A percentile compares a stretch with the other conserved stretches of the same genome.
Conservation (phyloP, 208 protist species). For the Crithidia thermophila region DNA sequence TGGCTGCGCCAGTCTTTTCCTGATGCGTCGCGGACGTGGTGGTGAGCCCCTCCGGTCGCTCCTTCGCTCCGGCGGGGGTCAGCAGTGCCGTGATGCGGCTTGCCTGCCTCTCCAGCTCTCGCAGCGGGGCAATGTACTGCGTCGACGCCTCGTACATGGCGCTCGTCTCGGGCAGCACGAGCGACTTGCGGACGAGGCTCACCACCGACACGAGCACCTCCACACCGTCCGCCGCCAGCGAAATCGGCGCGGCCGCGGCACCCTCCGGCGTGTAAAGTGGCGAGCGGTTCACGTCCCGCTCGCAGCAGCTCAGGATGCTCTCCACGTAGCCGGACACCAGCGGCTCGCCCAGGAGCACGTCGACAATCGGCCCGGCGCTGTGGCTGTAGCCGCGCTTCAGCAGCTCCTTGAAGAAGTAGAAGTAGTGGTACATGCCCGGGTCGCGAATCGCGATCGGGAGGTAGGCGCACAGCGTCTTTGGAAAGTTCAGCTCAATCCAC, state of each 20-base stretch:
- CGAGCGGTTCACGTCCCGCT: conserved; percentile 26
- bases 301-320: conserved; percentile 31
- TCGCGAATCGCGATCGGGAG: conserved; percentile 37
- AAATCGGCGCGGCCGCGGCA: conserved; percentile 21
- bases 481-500: conserved; percentile 53
- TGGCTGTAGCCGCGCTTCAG: conserved; percentile 74
- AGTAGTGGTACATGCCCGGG: conserved; percentile 56
- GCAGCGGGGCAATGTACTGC: conserved; percentile 41
- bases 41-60: conserved; percentile 3
- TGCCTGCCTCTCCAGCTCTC: conserved; percentile 30
- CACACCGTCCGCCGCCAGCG: conserved; percentile 53
- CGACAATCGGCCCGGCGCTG: conserved; percentile 66
- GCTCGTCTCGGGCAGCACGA: conserved; percentile 48
- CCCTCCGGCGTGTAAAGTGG: conserved; percentile 21
- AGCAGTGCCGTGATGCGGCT: conserved; percentile 37
- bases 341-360: conserved; percentile 56
- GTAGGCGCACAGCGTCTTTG: conserved; percentile 34
- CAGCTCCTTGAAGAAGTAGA: conserved; percentile 70
- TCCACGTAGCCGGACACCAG: conserved; percentile 38
- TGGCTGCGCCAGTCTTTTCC: not conserved
- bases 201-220: conserved; percentile 46
- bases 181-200: conserved; percentile 53
- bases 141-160: conserved; percentile 49
- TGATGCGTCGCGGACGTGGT: not conserved
- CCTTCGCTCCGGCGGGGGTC: conserved; percentile 3